These are phyloP conservation scores for Thraustotheca clavata DNA, from an alignment of 352 stramenopile genomes.

Conservation along the genomic window DNA sequence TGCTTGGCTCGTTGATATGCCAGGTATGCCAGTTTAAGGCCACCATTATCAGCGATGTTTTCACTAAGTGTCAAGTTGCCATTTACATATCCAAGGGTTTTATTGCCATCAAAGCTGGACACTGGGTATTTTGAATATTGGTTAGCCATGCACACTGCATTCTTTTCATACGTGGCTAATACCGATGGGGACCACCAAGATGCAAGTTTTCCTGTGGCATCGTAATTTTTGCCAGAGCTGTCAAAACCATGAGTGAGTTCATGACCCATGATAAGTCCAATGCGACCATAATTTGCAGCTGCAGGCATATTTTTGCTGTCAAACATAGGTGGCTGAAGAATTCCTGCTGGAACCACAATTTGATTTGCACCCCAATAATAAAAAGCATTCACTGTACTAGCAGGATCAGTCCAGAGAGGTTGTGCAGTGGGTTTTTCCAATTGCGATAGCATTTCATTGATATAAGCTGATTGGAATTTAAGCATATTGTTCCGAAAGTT, in stretches of 20 bases:
- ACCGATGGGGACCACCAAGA: slow-evolving; percentile 60
- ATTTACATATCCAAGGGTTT: slow-evolving; percentile 33
- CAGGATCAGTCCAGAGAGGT: slow-evolving; percentile 78
- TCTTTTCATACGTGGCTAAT: slow-evolving; percentile 15
- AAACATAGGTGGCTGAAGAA: slow-evolving; percentile 74
- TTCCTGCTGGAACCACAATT: slow-evolving; percentile 78
- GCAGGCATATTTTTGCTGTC: slow-evolving; percentile 57
- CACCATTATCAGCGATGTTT: slow-evolving; percentile 66
- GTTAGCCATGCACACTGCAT: slow-evolving; percentile 18
- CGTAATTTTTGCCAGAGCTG: slow-evolving; percentile 69
- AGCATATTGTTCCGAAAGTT: slow-evolving; percentile 48
- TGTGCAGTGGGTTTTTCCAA: slow-evolving; percentile 40
- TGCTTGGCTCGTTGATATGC: slow-evolving; percentile 27
- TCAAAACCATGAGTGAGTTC: slow-evolving; percentile 91
- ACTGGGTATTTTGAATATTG: slow-evolving; percentile 19
- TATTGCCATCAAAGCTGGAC: not conserved
- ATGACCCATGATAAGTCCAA: slow-evolving; percentile 78
- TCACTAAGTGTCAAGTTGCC: slow-evolving; percentile 58
- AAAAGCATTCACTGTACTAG: slow-evolving; percentile 88
- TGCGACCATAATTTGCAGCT: slow-evolving; percentile 88
- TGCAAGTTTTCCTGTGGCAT: slow-evolving; percentile 49
- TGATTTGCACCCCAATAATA: slow-evolving; percentile 57
- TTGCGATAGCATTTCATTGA: slow-evolving; percentile 24
- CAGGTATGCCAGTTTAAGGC: slow-evolving; percentile 40
- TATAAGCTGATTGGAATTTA: slow-evolving; percentile 32